Evolutionary conservation across 306 rosid genomes (phyloP), one percentile per base, ranked within the genome.

Genomic region (Vicia sativa): DNA sequence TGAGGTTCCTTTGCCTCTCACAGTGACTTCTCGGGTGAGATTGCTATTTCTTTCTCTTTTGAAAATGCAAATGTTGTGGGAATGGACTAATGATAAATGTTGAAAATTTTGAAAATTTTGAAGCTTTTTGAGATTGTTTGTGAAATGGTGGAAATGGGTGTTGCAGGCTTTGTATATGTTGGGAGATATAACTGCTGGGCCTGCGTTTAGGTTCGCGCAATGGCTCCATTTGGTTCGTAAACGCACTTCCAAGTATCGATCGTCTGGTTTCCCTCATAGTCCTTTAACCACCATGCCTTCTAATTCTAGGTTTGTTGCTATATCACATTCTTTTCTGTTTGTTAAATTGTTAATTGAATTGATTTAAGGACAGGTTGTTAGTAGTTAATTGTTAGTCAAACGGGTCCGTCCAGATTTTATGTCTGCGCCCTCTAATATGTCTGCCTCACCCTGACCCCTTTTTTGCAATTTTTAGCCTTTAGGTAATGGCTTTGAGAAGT

Each of bases 201-300:
- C 92, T 28, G 91, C 95, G 67, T 83, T 80, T 77, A 83, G 79
- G 67, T 83, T 93, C 87, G 82, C 90, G 52, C 89, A 88, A 86
- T 93, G 99, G 97, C 86, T 93, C 75, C 90, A 88, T 60, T 78
- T 87, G 87, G 92, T 93, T 52, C 99, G 99, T 77, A 83, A 79
- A 62, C 96, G 99, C 76, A 85, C 86, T 31, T 72, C 81, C 68
- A 72, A 68, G 53, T 45, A 78, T 70, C 86, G 87, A 63, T 56
- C 84, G 54, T 92, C 98, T 58, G 92, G 89, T 76, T 89, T 85
- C 81, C 91, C 91, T 39, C 83, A 21, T 72, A 78, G 79, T 52
- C 58, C 65, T 50, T 42, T 64, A 18, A 38, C 62, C 62, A 44
- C 61, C 42, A 77, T 83, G 87, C 77, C 81, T 83, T 75, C 78